These are phyloP conservation scores for Xerocomellus chrysenteron DNA, from an alignment of 768 basidiomycete genomes.

Conservation along the genomic window DNA sequence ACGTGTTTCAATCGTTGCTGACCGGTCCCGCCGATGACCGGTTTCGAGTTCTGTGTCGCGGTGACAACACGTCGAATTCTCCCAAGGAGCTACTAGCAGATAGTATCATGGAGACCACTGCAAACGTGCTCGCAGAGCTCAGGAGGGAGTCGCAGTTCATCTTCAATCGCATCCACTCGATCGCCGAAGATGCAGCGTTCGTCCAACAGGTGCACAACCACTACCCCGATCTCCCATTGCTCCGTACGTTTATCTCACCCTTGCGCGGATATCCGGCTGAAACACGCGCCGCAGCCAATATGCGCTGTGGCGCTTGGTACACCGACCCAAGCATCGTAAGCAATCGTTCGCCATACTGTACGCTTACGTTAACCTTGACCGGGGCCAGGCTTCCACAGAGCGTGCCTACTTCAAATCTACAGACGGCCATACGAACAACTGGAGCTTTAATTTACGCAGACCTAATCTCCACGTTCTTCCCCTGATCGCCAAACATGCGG, in stretches of 20 bases:
- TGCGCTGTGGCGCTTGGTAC: slow-evolving; percentile 95
- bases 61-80: slow-evolving; percentile 2
- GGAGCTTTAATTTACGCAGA: slow-evolving; percentile 81
- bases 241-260: slow-evolving; percentile 44
- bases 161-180: slow-evolving; percentile 86
- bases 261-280: not conserved
- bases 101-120: not conserved
- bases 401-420: slow-evolving; percentile 89
- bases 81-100: too few species aligned
- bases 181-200: slow-evolving; percentile 73
- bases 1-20: not conserved
- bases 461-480: slow-evolving; percentile 81
- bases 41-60: not conserved
- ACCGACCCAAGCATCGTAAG: slow-evolving; percentile 65
- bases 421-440: slow-evolving; percentile 82
- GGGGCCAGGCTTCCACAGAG: slow-evolving; percentile 12
- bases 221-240: slow-evolving; percentile 51
- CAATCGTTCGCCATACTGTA: not conserved
- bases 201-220: slow-evolving; percentile 52
- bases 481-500: slow-evolving; percentile 49
- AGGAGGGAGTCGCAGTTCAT: slow-evolving; percentile 73
- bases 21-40: not conserved
- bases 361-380: too few species aligned
- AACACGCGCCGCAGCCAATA: slow-evolving; percentile 62
- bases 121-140: slow-evolving; percentile 45